A percentile compares a stretch with the other conserved stretches of the same genome.
These are phyloP conservation scores for Whalleya microplaca DNA, from an alignment of 2,329 filamentous ascomycete genomes.

Conservation along the genomic window DNA sequence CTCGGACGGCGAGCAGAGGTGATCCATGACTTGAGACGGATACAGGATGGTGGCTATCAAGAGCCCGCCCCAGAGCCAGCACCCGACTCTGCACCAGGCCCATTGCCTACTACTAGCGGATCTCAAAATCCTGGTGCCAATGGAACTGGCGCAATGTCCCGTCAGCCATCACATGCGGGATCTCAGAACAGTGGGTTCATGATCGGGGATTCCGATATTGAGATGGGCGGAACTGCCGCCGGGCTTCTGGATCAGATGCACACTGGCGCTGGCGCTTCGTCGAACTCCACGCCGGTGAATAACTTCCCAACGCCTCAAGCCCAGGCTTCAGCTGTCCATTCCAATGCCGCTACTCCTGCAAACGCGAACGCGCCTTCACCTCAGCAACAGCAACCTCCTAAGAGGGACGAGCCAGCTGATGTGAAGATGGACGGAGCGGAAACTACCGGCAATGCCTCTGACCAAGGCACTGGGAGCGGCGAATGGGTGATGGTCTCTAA, in stretches of 20 bases:
- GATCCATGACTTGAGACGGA: constrained; percentile 67
- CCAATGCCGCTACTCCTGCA: constrained; percentile 60
- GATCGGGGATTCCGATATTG: constrained; percentile 63
- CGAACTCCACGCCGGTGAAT: constrained; percentile 62
- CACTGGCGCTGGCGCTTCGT: constrained; percentile 62
- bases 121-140: constrained; percentile 24
- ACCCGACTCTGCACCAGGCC: constrained; percentile 28
- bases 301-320: constrained; percentile 65
- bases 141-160: constrained; percentile 47
- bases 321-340: constrained; percentile 59
- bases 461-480: constrained; percentile 56
- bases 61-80: constrained; percentile 57
- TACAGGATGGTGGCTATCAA: constrained; percentile 79
- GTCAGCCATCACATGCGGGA: constrained; percentile 56
- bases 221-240: constrained; percentile 67
- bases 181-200: constrained; percentile 60
- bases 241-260: constrained; percentile 72
- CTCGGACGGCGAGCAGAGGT: constrained; percentile 69
- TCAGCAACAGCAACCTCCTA: constrained; percentile 38
- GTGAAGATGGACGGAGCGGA: constrained; percentile 63
- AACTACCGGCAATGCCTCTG: constrained; percentile 48
- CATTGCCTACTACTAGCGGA: constrained; percentile 19
- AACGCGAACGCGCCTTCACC: constrained; percentile 53
- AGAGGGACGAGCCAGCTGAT: constrained; percentile 38
- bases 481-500: constrained; percentile 80